phyloP scores from a whole-genome alignment of 164 flowering plant genomes.

The Vitis riparia region DNA sequence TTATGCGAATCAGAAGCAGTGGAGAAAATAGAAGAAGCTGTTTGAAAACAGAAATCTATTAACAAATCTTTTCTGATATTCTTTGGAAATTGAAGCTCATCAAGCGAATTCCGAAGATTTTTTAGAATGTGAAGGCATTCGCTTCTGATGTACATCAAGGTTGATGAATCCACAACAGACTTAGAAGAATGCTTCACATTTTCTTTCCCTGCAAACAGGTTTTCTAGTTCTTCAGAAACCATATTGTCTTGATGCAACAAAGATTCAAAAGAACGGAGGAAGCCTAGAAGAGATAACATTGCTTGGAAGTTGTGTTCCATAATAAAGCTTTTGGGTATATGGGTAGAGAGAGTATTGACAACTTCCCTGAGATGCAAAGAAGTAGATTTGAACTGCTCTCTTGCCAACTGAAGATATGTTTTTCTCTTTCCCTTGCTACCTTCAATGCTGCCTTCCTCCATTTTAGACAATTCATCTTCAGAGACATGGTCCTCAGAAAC shows the following conservation, averaged over 20 bases:
- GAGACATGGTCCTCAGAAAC: conserved; percentile 11
- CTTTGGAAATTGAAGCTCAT: not conserved
- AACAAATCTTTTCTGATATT: not conserved
- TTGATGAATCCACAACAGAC: not conserved
- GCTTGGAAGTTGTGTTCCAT: conserved; percentile 1
- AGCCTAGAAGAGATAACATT: conserved; percentile 6
- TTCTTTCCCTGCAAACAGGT: not conserved
- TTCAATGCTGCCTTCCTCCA: not conserved
- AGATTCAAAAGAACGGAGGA: conserved; percentile 9
- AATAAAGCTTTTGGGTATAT: conserved; percentile 9
- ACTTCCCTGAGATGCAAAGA: conserved; percentile 2
- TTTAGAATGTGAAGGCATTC: conserved; percentile 9
- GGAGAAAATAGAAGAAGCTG: conserved; percentile 42
- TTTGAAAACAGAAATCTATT: conserved; percentile 7
- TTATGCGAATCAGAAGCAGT: conserved; percentile 41
- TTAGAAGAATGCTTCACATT: not conserved
- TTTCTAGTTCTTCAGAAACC: conserved; percentile 7
- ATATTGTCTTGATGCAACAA: conserved; percentile 5
- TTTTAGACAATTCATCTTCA: conserved; percentile 15
- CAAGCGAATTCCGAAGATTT: conserved; percentile 1
- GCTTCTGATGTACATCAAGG: not conserved
- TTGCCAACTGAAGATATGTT: conserved; percentile 5
- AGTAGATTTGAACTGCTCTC: not conserved
- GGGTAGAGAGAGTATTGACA: not conserved
- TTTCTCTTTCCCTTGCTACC: not conserved